These are phyloP conservation scores for Yamadazyma friedrichii DNA, from an alignment of 1,139 yeast genomes.

Conservation along the genomic window DNA sequence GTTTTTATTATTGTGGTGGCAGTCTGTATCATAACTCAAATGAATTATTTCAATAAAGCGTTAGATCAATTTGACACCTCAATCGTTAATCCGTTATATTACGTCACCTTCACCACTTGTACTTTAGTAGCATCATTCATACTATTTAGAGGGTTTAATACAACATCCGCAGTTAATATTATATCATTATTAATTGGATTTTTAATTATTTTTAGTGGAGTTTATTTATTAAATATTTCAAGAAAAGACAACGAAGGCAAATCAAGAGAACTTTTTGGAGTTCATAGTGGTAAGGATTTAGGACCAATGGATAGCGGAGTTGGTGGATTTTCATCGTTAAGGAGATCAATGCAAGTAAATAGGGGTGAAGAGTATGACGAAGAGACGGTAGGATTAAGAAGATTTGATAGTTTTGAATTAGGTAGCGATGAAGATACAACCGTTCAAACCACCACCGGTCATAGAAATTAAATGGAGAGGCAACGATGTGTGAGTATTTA, in stretches of 20 bases:
- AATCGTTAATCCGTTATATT: slow-evolving; percentile 86
- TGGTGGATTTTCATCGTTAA: slow-evolving; percentile 64
- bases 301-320: slow-evolving; percentile 83
- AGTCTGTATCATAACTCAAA: slow-evolving; percentile 82
- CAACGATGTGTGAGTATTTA: not conserved
- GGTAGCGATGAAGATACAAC: slow-evolving; percentile 39
- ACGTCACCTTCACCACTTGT: slow-evolving; percentile 88
- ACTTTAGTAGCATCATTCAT: slow-evolving; percentile 86
- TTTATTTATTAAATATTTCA: slow-evolving; percentile 75
- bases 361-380: slow-evolving; percentile 50
- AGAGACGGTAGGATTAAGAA: slow-evolving; percentile 57
- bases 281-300: slow-evolving; percentile 55
- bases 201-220: slow-evolving; percentile 84
- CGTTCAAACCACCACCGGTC: not conserved
- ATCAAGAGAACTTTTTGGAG: slow-evolving; percentile 57
- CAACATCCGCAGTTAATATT: slow-evolving; percentile 75
- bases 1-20: slow-evolving; percentile 77
- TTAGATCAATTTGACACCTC: slow-evolving; percentile 92
- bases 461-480: not conserved
- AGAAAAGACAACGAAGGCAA: slow-evolving; percentile 62
- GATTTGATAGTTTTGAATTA: slow-evolving; percentile 62
- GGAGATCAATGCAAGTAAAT: slow-evolving; percentile 65
- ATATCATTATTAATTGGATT: slow-evolving; percentile 87
- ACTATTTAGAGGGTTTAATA: slow-evolving; percentile 83
- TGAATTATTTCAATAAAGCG: slow-evolving; percentile 93